A percentile compares a stretch with the other conserved stretches of the same genome.
phyloP scores from a whole-genome alignment of 768 basidiomycete genomes.

The Phlebiopsis flavidoalba region DNA sequence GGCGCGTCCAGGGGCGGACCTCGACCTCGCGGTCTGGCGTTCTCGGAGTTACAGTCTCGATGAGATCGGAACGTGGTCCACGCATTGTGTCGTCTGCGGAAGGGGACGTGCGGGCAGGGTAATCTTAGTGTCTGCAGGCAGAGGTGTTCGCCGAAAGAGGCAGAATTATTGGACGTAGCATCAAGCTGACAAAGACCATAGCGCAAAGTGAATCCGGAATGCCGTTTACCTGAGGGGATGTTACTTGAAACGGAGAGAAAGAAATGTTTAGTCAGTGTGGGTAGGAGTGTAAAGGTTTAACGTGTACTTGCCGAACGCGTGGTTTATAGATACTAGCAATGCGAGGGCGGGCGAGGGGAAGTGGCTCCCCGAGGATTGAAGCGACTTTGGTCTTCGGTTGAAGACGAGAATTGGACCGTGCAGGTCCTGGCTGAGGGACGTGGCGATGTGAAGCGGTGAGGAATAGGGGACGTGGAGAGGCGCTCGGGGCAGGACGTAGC shows the following conservation, averaged over 20 bases:
- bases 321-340: not conserved
- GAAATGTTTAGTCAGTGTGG: not conserved
- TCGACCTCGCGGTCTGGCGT: not conserved
- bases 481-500: not conserved
- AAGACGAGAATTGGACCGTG: not conserved
- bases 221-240: not conserved
- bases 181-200: not conserved
- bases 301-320: not conserved
- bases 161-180: not conserved
- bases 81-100: not conserved
- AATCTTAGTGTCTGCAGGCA: not conserved
- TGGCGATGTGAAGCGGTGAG: not conserved
- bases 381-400: not conserved
- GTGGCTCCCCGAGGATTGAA: not conserved
- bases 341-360: not conserved
- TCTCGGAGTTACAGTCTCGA: not conserved
- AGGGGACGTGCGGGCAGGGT: not conserved
- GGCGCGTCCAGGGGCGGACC: not conserved
- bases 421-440: not conserved
- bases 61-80: not conserved
- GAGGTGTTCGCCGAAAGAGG: not conserved
- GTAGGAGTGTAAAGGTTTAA: not conserved
- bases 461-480: slow-evolving; percentile 1
- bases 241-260: not conserved
- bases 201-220: not conserved